A percentile compares a stretch with the other conserved stretches of the same genome.
Conservation (phyloP, 208 protist species). For the Acanthamoeba triangularis region DNA sequence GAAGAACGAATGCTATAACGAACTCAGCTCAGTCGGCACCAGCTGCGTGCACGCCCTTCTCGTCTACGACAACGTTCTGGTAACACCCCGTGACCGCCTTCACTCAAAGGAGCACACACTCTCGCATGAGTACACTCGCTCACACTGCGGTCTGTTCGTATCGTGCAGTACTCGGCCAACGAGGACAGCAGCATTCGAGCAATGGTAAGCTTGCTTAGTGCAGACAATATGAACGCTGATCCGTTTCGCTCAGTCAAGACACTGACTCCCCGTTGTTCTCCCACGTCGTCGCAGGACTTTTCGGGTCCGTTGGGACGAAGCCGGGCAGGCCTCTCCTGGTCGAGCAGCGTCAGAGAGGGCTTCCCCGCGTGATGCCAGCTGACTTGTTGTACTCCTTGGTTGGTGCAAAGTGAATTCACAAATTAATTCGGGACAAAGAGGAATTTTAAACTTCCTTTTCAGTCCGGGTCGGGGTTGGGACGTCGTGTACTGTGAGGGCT, state of each 20-base stretch:
- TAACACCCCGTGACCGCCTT: background rate
- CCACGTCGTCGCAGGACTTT: background rate
- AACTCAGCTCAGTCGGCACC: background rate
- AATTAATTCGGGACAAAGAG: no score
- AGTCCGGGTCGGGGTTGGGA: no score
- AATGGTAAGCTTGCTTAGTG: background rate
- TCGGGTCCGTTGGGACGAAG: background rate
- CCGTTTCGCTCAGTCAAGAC: no score
- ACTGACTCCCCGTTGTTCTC: background rate
- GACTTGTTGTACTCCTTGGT: no score
- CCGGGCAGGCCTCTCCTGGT: background rate
- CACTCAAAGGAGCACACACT: background rate
- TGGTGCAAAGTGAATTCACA: no score
- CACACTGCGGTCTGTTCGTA: background rate
- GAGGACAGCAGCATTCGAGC: constrained; percentile 49
- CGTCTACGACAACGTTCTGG: constrained; percentile 15
- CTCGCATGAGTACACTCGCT: background rate
- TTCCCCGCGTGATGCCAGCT: background rate
- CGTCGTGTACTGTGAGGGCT: no score
- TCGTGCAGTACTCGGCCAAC: constrained; percentile 16
- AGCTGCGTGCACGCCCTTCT: constrained; percentile 57
- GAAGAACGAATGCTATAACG: constrained; percentile 45
- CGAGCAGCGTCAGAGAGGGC: background rate
- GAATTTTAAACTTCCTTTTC: no score
- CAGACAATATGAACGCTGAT: no score